Conservation (phyloP, 371 early-diverging fungal species). For the Rhizopus arrhizus region DNA sequence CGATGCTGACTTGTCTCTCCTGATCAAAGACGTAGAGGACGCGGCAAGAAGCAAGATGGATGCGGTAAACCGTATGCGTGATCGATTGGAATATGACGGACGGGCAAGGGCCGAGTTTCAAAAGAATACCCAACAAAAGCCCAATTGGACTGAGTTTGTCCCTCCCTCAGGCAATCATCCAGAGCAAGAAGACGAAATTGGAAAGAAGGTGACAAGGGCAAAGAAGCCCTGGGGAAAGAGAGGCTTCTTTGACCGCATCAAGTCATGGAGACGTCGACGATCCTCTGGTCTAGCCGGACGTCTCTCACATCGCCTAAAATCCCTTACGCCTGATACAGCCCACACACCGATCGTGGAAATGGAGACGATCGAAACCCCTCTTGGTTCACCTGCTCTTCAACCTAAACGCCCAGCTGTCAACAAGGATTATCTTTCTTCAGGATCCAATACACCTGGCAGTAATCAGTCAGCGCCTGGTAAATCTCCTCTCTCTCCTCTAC, state of each 20-base stretch:
- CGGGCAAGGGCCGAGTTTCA: slow-evolving; percentile 38
- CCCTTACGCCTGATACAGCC: slow-evolving; percentile 21
- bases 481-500: slow-evolving; percentile 53
- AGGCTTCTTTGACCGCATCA: slow-evolving; percentile 29
- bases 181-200: neutral
- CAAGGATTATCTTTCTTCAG: slow-evolving; percentile 7
- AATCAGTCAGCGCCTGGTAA: slow-evolving; percentile 21
- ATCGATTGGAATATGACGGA: slow-evolving; percentile 40
- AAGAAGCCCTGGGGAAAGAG: slow-evolving; percentile 17
- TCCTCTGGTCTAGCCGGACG: slow-evolving; percentile 18
- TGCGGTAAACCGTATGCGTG: slow-evolving; percentile 45
- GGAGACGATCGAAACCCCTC: slow-evolving; percentile 44
- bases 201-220: neutral
- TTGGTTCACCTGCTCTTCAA: slow-evolving; percentile 32
- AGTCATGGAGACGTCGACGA: slow-evolving; percentile 27
- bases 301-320: slow-evolving; percentile 21
- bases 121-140: slow-evolving; percentile 24
- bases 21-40: slow-evolving; percentile 34
- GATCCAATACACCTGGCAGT: slow-evolving; percentile 22
- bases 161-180: slow-evolving; percentile 4
- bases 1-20: slow-evolving; percentile 17
- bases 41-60: slow-evolving; percentile 35
- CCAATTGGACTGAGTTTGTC: slow-evolving; percentile 43
- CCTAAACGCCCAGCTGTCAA: slow-evolving; percentile 19
- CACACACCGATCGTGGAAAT: slow-evolving; percentile 42